A percentile compares a stretch with the other conserved stretches of the same genome.
These are phyloP conservation scores for Kockovaella imperatae DNA, from an alignment of 768 basidiomycete genomes.

Conservation along the genomic window DNA sequence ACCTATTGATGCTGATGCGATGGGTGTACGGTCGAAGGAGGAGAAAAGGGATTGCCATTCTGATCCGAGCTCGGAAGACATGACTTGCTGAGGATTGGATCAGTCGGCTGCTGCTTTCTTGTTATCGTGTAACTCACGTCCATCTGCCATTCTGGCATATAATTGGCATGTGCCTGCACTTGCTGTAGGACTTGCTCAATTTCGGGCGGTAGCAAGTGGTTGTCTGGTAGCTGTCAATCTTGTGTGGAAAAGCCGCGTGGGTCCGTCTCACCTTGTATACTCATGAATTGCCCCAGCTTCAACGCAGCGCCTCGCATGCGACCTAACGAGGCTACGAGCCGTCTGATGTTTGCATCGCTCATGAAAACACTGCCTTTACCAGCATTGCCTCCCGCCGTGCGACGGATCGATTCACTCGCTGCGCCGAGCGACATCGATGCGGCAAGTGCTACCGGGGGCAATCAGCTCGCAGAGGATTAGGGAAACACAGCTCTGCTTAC, in stretches of 20 bases:
- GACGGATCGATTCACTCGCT: constrained; percentile 73
- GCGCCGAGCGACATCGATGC: constrained; percentile 83
- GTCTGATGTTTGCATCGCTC: constrained; percentile 81
- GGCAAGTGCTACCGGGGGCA: constrained; percentile 62
- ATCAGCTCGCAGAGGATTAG: background rate
- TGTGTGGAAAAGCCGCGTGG: background rate
- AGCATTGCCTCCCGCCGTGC: constrained; percentile 48
- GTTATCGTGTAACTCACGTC: constrained; percentile 57
- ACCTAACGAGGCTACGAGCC: constrained; percentile 84
- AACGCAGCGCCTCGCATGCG: constrained; percentile 94
- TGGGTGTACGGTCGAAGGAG: constrained; percentile 74
- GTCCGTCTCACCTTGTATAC: constrained; percentile 66
- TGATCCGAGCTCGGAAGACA: constrained; percentile 63
- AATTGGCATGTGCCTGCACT: constrained; percentile 92
- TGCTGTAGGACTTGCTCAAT: constrained; percentile 78
- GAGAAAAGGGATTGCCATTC: constrained; percentile 66
- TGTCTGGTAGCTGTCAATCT: constrained; percentile 54
- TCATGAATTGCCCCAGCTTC: constrained; percentile 94
- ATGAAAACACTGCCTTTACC: constrained; percentile 58
- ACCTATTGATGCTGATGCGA: constrained; percentile 93
- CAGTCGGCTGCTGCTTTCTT: too few species aligned
- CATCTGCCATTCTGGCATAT: constrained; percentile 99
- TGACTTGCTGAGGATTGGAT: constrained; percentile 56
- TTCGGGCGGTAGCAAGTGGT: constrained; percentile 76
- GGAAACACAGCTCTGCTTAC: constrained; percentile 46